Evolutionary conservation across 2,329 filamentous ascomycete species (phyloP).

Genomic region (Claviceps sp.): DNA sequence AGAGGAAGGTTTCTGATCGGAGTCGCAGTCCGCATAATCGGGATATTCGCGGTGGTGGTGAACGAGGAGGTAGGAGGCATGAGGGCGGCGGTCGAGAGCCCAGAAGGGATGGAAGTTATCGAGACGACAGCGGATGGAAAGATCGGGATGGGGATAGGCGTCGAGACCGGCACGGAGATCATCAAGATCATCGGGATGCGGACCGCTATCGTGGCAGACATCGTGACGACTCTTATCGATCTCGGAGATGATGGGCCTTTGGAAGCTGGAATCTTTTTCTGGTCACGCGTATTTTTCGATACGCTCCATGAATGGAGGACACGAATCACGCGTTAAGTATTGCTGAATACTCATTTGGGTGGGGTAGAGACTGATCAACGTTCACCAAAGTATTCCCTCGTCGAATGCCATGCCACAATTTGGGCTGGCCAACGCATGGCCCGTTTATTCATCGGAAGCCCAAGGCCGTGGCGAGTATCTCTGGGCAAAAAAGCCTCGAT

Average conservation of each 20-base stretch:
- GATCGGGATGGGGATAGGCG: slow-evolving; percentile 5
- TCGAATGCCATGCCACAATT: no score
- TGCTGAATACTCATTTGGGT: no score
- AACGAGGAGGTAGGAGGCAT: slow-evolving; percentile 9
- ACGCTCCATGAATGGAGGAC: background rate
- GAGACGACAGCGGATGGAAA: slow-evolving; percentile 5
- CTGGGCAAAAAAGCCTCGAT: background rate
- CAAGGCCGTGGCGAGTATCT: background rate
- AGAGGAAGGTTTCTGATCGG: slow-evolving; percentile 9
- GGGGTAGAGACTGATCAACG: no score
- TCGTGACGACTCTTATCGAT: slow-evolving; percentile 9
- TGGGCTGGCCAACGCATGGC: no score
- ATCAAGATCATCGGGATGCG: background rate
- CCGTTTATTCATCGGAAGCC: no score
- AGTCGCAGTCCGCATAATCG: slow-evolving; percentile 27
- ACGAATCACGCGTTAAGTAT: background rate
- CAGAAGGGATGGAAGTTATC: slow-evolving; percentile 10
- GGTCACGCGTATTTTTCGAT: background rate
- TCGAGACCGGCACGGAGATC: background rate
- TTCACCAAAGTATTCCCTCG: no score
- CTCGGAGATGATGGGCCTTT: slow-evolving; percentile 5
- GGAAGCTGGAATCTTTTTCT: background rate
- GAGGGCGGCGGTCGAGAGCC: slow-evolving; percentile 14
- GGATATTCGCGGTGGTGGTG: slow-evolving; percentile 12
- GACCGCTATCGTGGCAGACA: background rate